Conservation (phyloP, 768 basidiomycete genomes). For the Strobilomyces echinocephalus region DNA sequence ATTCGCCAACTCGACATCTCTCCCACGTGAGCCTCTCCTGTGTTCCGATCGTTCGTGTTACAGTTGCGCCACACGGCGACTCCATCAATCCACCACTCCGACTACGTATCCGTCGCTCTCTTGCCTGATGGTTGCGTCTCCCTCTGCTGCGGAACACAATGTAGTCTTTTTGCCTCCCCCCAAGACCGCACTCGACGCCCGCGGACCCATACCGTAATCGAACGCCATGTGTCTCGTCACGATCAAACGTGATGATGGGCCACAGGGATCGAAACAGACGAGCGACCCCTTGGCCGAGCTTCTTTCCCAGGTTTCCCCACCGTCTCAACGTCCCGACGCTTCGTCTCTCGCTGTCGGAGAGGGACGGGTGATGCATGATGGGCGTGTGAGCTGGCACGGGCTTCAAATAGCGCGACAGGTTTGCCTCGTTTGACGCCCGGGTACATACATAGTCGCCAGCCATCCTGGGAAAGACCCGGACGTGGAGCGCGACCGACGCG, state of each 20-base stretch:
- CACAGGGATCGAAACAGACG: not conserved
- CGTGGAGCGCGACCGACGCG: not conserved
- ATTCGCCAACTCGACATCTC: no score
- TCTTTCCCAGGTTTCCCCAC: not conserved
- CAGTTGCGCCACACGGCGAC: not conserved
- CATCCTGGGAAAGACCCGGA: not conserved
- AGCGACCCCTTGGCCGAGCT: not conserved
- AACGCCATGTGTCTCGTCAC: not conserved
- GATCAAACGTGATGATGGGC: slow-evolving; percentile 15
- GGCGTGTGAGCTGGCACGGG: not conserved
- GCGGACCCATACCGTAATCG: slow-evolving; percentile 1
- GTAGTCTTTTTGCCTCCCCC: not conserved
- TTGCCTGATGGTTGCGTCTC: not conserved
- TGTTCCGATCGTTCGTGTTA: not conserved
- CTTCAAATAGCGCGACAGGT: not conserved
- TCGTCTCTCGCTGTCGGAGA: no score
- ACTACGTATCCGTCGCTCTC: not conserved
- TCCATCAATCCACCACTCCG: not conserved
- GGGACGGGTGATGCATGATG: not conserved
- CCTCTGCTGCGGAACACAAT: slow-evolving; percentile 1
- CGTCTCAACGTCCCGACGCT: no score
- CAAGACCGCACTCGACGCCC: no score
- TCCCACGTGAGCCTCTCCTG: not conserved
- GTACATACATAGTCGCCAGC: not conserved
- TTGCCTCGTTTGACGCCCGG: not conserved